A percentile compares a stretch with the other conserved stretches of the same genome.
Evolutionary conservation across 2,329 filamentous ascomycete species (phyloP).

Genomic region (Cytospora piceae): DNA sequence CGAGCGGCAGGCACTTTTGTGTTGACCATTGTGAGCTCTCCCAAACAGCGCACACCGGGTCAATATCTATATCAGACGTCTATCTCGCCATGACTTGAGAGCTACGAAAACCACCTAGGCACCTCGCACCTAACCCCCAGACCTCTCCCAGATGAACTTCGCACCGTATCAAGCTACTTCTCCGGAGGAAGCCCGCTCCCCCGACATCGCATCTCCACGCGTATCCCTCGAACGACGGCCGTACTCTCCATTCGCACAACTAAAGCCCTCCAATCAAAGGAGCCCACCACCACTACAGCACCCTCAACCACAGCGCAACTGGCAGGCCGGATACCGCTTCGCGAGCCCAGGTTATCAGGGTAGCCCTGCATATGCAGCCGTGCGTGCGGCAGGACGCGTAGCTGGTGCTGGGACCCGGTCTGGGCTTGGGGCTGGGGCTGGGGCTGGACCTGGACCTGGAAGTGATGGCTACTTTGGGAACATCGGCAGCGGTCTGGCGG

Average conservation of each 20-base stretch:
- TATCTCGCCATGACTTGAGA: neutral
- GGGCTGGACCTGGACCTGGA: constrained; percentile 29
- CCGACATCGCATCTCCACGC: constrained; percentile 57
- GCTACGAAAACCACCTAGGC: constrained; percentile 5
- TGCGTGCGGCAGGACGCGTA: constrained; percentile 3
- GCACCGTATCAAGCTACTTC: constrained; percentile 94
- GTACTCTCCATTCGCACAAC: constrained; percentile 54
- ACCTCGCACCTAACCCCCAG: constrained; percentile 31
- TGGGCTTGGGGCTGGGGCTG: constrained; percentile 29
- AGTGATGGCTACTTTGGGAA: constrained; percentile 46
- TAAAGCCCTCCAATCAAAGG: constrained; percentile 43
- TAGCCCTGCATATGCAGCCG: constrained; percentile 29
- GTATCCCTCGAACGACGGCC: constrained; percentile 62
- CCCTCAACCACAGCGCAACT: constrained; percentile 62
- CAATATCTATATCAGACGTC: neutral
- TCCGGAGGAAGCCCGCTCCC: constrained; percentile 83
- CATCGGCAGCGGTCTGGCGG: constrained; percentile 41
- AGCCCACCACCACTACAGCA: constrained; percentile 53
- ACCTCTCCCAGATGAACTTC: constrained; percentile 72
- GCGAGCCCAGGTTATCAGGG: constrained; percentile 40
- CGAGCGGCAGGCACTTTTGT: neutral
- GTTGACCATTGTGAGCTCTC: neutral
- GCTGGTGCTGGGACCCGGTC: constrained; percentile 31
- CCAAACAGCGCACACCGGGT: neutral
- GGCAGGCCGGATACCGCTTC: constrained; percentile 50